phyloP scores from a whole-genome alignment of 495 filamentous ascomycete genomes.

The Rostrohypoxylon terebratum region DNA sequence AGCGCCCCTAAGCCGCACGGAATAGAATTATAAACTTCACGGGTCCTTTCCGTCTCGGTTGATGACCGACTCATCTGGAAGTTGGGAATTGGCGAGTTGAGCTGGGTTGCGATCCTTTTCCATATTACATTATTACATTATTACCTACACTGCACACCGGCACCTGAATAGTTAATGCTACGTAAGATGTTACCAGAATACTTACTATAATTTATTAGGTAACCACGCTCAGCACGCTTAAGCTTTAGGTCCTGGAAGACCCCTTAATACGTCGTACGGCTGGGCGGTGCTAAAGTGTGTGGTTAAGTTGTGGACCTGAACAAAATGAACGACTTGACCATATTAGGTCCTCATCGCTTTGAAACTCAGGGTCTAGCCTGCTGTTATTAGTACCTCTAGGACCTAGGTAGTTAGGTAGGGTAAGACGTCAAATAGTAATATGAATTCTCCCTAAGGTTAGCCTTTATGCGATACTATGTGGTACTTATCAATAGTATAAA shows the following conservation, averaged over 20 bases:
- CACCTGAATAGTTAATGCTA: background rate
- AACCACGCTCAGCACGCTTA: constrained; percentile 25
- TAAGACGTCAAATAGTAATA: constrained; percentile 25
- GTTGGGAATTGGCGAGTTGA: background rate
- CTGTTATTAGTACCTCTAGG: too few relatives aligned
- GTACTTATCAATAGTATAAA: constrained; percentile 8
- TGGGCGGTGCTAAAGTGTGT: constrained; percentile 14
- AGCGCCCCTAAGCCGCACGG: constrained; percentile 18
- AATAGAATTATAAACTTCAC: background rate
- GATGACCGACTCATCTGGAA: constrained; percentile 19
- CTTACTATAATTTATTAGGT: too few relatives aligned
- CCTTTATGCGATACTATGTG: constrained; percentile 18
- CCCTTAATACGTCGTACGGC: constrained; percentile 43
- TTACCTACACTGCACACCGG: constrained; percentile 22
- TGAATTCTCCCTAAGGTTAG: constrained; percentile 2
- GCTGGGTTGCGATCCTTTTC: constrained; percentile 15
- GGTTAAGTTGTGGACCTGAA: constrained; percentile 40
- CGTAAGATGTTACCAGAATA: constrained; percentile 8
- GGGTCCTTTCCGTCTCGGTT: constrained; percentile 10
- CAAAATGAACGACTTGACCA: constrained; percentile 35
- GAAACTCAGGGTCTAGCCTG: constrained; percentile 24
- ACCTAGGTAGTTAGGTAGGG: too few relatives aligned
- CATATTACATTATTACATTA: constrained; percentile 1
- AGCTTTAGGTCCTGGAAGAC: constrained; percentile 24
- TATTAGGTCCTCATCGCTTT: constrained; percentile 20